Percentiles rank a stretch among this genome's conserved stretches.
These are phyloP conservation scores for Colletotrichum tofieldiae DNA, from an alignment of 2,329 filamentous ascomycete genomes.

Conservation along the genomic window DNA sequence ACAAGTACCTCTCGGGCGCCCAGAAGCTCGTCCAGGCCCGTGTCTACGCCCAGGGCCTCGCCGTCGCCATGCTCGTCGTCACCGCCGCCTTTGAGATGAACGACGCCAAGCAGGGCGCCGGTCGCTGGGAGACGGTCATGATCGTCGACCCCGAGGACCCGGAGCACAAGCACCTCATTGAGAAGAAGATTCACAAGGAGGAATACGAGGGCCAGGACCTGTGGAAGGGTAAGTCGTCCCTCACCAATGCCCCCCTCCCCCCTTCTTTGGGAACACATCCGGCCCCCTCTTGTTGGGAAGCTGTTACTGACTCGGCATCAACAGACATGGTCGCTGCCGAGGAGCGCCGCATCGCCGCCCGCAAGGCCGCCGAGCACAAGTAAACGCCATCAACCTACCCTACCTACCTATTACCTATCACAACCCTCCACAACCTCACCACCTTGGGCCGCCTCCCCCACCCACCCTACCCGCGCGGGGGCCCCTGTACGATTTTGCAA, in stretches of 20 bases:
- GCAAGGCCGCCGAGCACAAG: constrained; percentile 45
- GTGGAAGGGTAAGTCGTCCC: constrained; percentile 80
- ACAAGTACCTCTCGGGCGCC: constrained; percentile 79
- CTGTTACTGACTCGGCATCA: constrained; percentile 41
- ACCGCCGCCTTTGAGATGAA: constrained; percentile 85
- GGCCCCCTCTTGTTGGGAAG: background rate
- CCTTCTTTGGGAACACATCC: background rate
- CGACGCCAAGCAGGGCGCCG: constrained; percentile 83
- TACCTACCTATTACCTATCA: background rate
- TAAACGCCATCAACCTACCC: background rate
- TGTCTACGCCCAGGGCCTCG: constrained; percentile 93
- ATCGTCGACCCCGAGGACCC: constrained; percentile 86
- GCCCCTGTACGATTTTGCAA: background rate
- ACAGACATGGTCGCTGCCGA: constrained; percentile 87
- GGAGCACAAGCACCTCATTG: constrained; percentile 85
- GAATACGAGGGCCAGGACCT: constrained; percentile 91
- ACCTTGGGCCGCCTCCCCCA: background rate
- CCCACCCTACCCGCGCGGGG: background rate
- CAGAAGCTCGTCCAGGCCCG: constrained; percentile 96
- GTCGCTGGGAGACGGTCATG: constrained; percentile 88
- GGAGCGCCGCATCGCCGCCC: constrained; percentile 72
- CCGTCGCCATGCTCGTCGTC: constrained; percentile 86
- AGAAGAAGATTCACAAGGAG: constrained; percentile 91
- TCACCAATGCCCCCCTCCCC: background rate
- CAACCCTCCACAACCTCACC: background rate